phyloP scores from a whole-genome alignment of 2,329 filamentous ascomycete species.

The Trichothecium sympodiale region DNA sequence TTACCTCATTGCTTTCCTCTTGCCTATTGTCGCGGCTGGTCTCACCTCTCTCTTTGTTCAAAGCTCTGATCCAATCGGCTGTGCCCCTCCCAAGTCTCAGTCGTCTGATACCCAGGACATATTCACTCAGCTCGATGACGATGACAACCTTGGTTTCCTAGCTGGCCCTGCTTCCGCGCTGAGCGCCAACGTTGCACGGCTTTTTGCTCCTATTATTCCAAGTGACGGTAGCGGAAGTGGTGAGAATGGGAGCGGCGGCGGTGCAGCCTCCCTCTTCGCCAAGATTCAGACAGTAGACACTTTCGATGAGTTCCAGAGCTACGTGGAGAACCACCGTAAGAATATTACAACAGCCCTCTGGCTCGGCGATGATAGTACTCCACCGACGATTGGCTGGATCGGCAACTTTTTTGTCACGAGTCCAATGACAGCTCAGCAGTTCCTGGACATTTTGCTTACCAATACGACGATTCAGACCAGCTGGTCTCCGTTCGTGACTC shows the following conservation, averaged over 20 bases:
- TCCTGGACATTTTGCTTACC: slow-evolving; percentile 53
- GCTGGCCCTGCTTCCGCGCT: slow-evolving; percentile 27
- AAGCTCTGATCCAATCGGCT: slow-evolving; percentile 38
- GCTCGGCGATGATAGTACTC: slow-evolving; percentile 48
- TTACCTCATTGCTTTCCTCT: slow-evolving; percentile 60
- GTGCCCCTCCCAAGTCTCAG: slow-evolving; percentile 34
- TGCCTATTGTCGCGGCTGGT: slow-evolving; percentile 71
- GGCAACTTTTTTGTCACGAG: slow-evolving; percentile 49
- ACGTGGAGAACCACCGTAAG: slow-evolving; percentile 49
- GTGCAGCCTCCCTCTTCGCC: slow-evolving; percentile 6
- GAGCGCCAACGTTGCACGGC: slow-evolving; percentile 14
- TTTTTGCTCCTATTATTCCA: slow-evolving; percentile 29
- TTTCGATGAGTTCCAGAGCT: slow-evolving; percentile 56
- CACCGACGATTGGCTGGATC: slow-evolving; percentile 60
- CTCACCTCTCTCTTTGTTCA: slow-evolving; percentile 68
- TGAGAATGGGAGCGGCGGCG: slow-evolving; percentile 7
- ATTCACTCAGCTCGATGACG: slow-evolving; percentile 23
- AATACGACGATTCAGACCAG: slow-evolving; percentile 59
- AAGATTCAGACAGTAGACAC: slow-evolving; percentile 46
- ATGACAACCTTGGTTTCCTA: slow-evolving; percentile 14
- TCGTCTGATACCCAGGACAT: slow-evolving; percentile 30
- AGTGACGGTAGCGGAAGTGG: slow-evolving; percentile 6
- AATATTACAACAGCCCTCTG: slow-evolving; percentile 70
- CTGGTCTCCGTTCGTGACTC: slow-evolving; percentile 66
- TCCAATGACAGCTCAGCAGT: slow-evolving; percentile 53